These are phyloP conservation scores for Rhizophagus prolifer DNA, from an alignment of 192 early-diverging fungal genomes.

Conservation along the genomic window DNA sequence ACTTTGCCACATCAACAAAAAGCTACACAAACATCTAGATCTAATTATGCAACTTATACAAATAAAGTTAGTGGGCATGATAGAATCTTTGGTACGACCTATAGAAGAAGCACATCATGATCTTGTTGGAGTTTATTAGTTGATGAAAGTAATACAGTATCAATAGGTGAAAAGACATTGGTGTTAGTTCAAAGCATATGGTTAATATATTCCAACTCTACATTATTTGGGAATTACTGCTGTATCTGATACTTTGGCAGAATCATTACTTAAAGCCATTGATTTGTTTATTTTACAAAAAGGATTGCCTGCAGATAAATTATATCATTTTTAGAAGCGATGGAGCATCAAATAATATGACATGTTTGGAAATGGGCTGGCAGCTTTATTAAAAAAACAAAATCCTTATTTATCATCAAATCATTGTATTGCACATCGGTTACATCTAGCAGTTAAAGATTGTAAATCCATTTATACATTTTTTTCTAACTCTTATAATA, in stretches of 20 bases:
- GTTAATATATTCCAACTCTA: background rate
- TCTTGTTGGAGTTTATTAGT: background rate
- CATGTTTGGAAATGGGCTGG: background rate
- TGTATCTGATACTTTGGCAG: background rate
- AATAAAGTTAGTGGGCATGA: background rate
- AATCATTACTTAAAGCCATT: background rate
- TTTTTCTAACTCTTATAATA: background rate
- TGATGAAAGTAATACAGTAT: background rate
- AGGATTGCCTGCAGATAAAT: background rate
- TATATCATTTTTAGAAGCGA: background rate
- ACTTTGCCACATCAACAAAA: background rate
- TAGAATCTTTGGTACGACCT: background rate
- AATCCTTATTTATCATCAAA: slow-evolving; percentile 1
- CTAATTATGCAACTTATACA: background rate
- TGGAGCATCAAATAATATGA: background rate
- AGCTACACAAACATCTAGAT: background rate
- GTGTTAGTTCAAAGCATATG: background rate
- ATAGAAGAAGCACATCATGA: background rate
- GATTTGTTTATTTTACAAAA: background rate
- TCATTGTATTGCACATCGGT: slow-evolving; percentile 4
- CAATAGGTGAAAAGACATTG: background rate
- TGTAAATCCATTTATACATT: background rate
- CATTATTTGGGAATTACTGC: background rate
- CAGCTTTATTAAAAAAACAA: background rate
- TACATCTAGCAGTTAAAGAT: background rate